Percentiles rank a stretch among this genome's conserved stretches.
Evolutionary conservation across 345 rosid genomes (phyloP).

Genomic region (Euphorbia peplus): DNA sequence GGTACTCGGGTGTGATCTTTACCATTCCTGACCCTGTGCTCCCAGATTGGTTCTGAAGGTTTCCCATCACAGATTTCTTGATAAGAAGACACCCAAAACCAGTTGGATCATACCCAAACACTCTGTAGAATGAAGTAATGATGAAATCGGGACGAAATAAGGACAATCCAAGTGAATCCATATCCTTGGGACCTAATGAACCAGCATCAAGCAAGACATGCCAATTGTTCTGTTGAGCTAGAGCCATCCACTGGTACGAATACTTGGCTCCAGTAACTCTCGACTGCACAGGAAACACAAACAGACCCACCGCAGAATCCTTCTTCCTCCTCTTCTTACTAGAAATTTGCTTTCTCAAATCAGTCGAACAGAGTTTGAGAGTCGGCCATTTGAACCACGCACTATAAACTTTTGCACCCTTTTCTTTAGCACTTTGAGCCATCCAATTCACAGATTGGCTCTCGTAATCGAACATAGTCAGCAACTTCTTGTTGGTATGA

Average conservation of each 20-base stretch:
- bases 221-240: conserved; percentile 99
- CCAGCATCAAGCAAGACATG: conserved; percentile 99
- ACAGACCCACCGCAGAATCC: conserved; percentile 81
- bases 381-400: conserved; percentile 99
- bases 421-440: conserved; percentile 93
- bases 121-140: conserved; percentile 92
- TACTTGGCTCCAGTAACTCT: conserved; percentile 96
- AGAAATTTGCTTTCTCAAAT: conserved; percentile 82
- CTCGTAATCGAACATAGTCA: conserved; percentile 98
- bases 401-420: conserved; percentile 82
- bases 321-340: conserved; percentile 86
- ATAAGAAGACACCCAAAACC: conserved; percentile 98
- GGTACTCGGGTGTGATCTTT: conserved; percentile 93
- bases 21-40: conserved; percentile 93
- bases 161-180: conserved; percentile 97
- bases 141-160: conserved; percentile 96
- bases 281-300: conserved; percentile 97
- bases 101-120: conserved; percentile 94
- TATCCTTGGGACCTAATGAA: conserved; percentile 96
- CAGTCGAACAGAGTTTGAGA: conserved; percentile 89
- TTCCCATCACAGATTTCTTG: conserved; percentile 94
- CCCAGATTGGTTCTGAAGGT: conserved; percentile 90
- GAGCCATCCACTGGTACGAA: conserved; percentile 99
- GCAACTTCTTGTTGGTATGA: conserved; percentile 83
- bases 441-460: conserved; percentile 98